These are phyloP conservation scores for Thelephora ganbajun DNA, from an alignment of 768 basidiomycete species.

Conservation along the genomic window DNA sequence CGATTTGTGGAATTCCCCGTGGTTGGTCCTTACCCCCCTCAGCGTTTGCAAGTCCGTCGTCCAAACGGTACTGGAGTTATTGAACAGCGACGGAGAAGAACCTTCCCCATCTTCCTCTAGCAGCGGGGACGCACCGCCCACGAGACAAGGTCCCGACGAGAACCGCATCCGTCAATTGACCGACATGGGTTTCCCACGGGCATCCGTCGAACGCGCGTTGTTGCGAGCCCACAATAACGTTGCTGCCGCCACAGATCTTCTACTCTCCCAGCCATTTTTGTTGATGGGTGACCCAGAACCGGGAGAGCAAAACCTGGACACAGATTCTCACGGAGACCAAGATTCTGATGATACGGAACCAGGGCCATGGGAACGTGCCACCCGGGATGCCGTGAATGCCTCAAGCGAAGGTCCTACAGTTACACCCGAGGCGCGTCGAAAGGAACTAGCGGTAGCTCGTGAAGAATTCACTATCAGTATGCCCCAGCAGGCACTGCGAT, in stretches of 20 bases:
- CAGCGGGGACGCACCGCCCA: slow-evolving; percentile 17
- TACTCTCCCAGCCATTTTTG: slow-evolving; percentile 72
- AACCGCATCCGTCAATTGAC: slow-evolving; percentile 66
- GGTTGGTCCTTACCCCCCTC: slow-evolving; percentile 68
- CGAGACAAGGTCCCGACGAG: slow-evolving; percentile 48
- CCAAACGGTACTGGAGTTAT: slow-evolving; percentile 65
- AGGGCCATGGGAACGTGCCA: slow-evolving; percentile 14
- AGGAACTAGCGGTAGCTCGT: slow-evolving; percentile 50
- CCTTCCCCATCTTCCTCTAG: slow-evolving; percentile 10
- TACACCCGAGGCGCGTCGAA: slow-evolving; percentile 46
- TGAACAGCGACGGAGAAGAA: slow-evolving; percentile 73
- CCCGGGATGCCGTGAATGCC: slow-evolving; percentile 1
- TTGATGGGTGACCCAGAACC: slow-evolving; percentile 54
- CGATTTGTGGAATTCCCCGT: slow-evolving; percentile 69
- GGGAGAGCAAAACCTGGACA: slow-evolving; percentile 10
- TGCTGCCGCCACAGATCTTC: slow-evolving; percentile 73
- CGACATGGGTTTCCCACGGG: slow-evolving; percentile 96
- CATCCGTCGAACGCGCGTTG: slow-evolving; percentile 75
- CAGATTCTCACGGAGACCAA: slow-evolving; percentile 2
- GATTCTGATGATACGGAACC: slow-evolving; percentile 16
- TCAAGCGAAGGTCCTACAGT: slow-evolving; percentile 5
- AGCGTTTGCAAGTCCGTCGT: slow-evolving; percentile 65
- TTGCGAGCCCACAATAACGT: slow-evolving; percentile 80
- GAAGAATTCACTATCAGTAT: slow-evolving; percentile 52
- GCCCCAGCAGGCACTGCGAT: slow-evolving; percentile 51